Conservation (phyloP, 306 rosid species). For the Dalbergia cochinchinensis region DNA sequence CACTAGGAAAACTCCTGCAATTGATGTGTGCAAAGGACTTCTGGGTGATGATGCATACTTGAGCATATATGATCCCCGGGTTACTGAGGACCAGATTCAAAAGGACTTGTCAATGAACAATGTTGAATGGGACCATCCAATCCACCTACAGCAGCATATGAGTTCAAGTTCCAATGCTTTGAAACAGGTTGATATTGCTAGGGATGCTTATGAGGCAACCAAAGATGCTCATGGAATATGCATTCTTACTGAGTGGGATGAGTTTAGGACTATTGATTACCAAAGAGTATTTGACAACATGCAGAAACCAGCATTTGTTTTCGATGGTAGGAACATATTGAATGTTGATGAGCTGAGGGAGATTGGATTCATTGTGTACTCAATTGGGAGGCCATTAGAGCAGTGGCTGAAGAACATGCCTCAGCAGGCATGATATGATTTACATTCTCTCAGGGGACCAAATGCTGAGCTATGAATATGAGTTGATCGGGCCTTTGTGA, state of each 20-base stretch:
- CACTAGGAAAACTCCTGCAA: conserved; percentile 85
- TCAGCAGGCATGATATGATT: conserved; percentile 47
- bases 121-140: conserved; percentile 71
- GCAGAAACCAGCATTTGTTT: conserved; percentile 88
- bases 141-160: conserved; percentile 60
- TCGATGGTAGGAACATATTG: conserved; percentile 80
- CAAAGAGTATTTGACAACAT: conserved; percentile 65
- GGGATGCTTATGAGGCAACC: conserved; percentile 74
- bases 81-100: conserved; percentile 69
- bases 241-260: conserved; percentile 92
- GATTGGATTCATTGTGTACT: conserved; percentile 79
- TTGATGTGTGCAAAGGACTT: conserved; percentile 86
- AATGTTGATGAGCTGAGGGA: conserved; percentile 69
- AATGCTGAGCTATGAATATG: conserved; percentile 2
- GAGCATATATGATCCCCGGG: conserved; percentile 76
- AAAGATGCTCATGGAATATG: conserved; percentile 83
- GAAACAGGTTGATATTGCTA: conserved; percentile 61
- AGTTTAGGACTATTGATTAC: conserved; percentile 77
- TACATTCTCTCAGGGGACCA: not conserved
- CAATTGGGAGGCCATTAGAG: conserved; percentile 81
- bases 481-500: not conserved
- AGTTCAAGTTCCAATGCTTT: conserved; percentile 45
- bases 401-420: conserved; percentile 70
- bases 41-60: conserved; percentile 71
- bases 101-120: conserved; percentile 65